Percentiles rank a stretch among this genome's conserved stretches.
These are phyloP conservation scores for Collybia sordida DNA, from an alignment of 768 basidiomycete species.

Conservation along the genomic window DNA sequence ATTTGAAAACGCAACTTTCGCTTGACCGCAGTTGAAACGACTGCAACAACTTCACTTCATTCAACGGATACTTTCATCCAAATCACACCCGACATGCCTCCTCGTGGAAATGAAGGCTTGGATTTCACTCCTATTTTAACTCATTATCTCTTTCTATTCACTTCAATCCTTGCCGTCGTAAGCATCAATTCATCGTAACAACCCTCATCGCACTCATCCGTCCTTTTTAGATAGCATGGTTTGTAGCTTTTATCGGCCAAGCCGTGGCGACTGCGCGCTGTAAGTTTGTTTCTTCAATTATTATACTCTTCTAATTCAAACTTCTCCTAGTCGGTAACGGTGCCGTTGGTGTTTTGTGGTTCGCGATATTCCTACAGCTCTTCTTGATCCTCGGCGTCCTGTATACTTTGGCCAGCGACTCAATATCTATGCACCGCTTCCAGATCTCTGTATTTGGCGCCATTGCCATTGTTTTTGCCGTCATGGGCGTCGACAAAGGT, in stretches of 20 bases:
- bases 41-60: not conserved
- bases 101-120: constrained; percentile 62
- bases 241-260: constrained; percentile 77
- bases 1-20: not conserved
- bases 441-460: constrained; percentile 90
- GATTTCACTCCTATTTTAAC: constrained; percentile 89
- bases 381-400: constrained; percentile 72
- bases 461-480: constrained; percentile 85
- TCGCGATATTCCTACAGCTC: constrained; percentile 77
- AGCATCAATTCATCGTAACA: constrained; percentile 27
- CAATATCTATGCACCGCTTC: constrained; percentile 88
- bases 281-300: constrained; percentile 24
- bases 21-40: not conserved
- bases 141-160: constrained; percentile 90
- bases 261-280: constrained; percentile 58
- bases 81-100: constrained; percentile 38
- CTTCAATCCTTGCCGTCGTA: constrained; percentile 78
- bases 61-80: not conserved
- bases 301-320: constrained; percentile 8
- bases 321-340: constrained; percentile 36
- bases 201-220: constrained; percentile 29
- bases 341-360: constrained; percentile 71
- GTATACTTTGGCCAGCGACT: constrained; percentile 81
- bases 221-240: constrained; percentile 63
- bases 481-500: constrained; percentile 66